Conservation (phyloP, 148 eudicot species). For the Heliamphora exappendiculata region DNA sequence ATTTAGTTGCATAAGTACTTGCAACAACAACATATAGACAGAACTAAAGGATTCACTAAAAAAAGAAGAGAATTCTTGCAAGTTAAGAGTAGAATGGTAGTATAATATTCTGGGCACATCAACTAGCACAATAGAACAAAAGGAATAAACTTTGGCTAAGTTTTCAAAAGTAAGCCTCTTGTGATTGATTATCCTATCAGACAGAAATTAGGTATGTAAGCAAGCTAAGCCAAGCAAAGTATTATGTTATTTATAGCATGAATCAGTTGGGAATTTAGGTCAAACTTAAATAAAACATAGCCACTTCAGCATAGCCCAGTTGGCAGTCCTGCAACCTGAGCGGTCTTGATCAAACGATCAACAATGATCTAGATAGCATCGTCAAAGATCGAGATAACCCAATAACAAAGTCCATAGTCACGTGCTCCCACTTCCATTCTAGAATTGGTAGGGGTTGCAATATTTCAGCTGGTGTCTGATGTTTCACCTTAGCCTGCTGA, state of each 20-base stretch:
- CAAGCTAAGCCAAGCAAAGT: not conserved
- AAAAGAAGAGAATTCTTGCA: not conserved
- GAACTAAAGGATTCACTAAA: not conserved
- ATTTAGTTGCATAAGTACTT: not conserved
- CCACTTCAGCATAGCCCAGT: not conserved
- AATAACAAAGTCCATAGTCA: no score
- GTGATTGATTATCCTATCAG: no score
- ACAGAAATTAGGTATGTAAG: not conserved
- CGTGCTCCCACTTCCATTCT: no score
- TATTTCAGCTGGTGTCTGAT: no score
- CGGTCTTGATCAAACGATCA: no score
- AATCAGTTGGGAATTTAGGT: not conserved
- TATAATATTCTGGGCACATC: not conserved
- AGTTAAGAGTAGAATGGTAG: not conserved
- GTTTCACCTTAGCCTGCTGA: no score
- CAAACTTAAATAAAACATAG: not conserved
- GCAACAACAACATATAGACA: no score
- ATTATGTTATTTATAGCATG: not conserved
- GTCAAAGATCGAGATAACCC: no score
- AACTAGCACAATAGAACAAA: not conserved
- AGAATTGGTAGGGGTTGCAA: no score
- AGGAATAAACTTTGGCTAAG: not conserved
- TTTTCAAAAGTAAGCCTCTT: no score
- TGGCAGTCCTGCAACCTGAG: not conserved
- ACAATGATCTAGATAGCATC: no score